These are phyloP conservation scores for Recurvomyces mirabilis DNA, from an alignment of 495 filamentous ascomycete species.

Conservation along the genomic window DNA sequence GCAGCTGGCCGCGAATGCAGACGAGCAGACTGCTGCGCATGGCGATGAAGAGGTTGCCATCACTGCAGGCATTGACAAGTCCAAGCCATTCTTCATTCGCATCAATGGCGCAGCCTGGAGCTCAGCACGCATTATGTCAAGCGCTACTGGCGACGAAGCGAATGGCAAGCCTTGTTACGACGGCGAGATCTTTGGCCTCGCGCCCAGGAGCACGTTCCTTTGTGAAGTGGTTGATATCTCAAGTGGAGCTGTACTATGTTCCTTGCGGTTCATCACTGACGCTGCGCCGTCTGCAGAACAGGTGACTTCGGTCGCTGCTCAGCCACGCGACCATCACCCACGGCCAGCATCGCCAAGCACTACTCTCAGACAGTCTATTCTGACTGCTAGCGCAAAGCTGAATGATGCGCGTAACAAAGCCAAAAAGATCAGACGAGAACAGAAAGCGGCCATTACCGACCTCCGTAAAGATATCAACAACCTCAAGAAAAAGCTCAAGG, in stretches of 20 bases:
- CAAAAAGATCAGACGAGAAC: slow-evolving; percentile 67
- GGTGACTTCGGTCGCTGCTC: slow-evolving; percentile 43
- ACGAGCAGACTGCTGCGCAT: slow-evolving; percentile 4
- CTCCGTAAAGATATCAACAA: slow-evolving; percentile 74
- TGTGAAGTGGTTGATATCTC: slow-evolving; percentile 71
- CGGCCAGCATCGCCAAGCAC: slow-evolving; percentile 62
- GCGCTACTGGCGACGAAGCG: slow-evolving; percentile 21
- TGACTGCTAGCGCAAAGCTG: slow-evolving; percentile 64
- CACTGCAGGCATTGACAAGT: slow-evolving; percentile 40
- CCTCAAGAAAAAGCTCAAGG: slow-evolving; percentile 51
- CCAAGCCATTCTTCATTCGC: slow-evolving; percentile 73
- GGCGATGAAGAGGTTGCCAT: slow-evolving; percentile 16
- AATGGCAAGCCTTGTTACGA: slow-evolving; percentile 52
- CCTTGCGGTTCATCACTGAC: slow-evolving; percentile 68
- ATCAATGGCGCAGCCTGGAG: slow-evolving; percentile 86
- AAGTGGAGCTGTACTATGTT: slow-evolving; percentile 62
- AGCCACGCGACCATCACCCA: slow-evolving; percentile 55
- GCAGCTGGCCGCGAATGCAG: slow-evolving; percentile 15
- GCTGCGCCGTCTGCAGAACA: slow-evolving; percentile 56
- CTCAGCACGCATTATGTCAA: slow-evolving; percentile 51
- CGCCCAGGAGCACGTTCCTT: slow-evolving; percentile 72
- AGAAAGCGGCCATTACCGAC: slow-evolving; percentile 56
- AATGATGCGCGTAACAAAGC: slow-evolving; percentile 64
- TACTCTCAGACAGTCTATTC: slow-evolving; percentile 78
- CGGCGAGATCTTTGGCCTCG: slow-evolving; percentile 81